These are phyloP conservation scores for Beauveria rudraprayagi DNA, from an alignment of 2,329 filamentous ascomycete genomes.

Conservation along the genomic window DNA sequence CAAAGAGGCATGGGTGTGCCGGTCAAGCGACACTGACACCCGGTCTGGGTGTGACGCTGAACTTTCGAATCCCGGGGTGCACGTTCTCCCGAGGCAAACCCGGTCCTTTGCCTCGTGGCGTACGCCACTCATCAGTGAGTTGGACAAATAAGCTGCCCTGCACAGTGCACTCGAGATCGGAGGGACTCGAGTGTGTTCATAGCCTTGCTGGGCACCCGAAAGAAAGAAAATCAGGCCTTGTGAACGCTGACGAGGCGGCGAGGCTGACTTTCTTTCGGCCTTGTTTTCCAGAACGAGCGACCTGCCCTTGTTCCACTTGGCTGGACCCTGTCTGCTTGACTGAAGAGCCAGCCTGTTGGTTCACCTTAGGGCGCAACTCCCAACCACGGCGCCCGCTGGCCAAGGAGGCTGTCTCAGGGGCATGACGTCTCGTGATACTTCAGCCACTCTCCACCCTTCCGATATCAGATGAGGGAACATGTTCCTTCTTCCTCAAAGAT, in stretches of 20 bases:
- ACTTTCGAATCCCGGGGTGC: background rate
- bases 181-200: background rate
- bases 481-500: background rate
- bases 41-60: background rate
- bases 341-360: background rate
- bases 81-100: background rate
- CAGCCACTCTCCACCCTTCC: background rate
- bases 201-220: no score
- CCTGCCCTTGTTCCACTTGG: background rate
- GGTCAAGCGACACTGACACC: background rate
- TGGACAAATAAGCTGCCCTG: background rate
- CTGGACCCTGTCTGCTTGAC: background rate
- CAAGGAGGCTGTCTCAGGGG: no score
- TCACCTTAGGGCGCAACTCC: background rate
- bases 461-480: background rate
- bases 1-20: background rate
- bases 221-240: background rate
- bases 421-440: no score
- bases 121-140: constrained; percentile 1
- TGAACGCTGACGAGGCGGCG: no score
- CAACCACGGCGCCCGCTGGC: no score
- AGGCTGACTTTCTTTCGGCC: background rate
- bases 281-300: background rate
- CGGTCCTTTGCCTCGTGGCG: background rate
- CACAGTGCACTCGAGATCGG: background rate